phyloP scores from a whole-genome alignment of 2,329 filamentous ascomycete species.

The Plenodomus lindquistii region DNA sequence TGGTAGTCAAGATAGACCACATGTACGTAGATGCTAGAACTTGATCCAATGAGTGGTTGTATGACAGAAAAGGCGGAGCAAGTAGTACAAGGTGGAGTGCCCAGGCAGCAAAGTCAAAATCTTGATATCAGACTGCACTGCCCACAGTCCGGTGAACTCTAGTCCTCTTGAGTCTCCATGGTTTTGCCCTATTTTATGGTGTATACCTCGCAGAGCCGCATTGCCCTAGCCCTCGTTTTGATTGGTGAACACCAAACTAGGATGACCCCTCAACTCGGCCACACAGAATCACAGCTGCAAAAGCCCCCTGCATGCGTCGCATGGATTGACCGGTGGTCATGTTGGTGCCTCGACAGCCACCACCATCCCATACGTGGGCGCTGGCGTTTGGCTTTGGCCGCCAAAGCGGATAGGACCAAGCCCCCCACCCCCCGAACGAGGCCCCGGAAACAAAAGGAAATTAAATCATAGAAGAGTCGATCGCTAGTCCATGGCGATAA shows the following conservation, averaged over 20 bases:
- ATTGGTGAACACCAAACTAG: constrained; percentile 6
- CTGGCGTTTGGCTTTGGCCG: constrained; percentile 28
- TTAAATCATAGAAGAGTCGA: constrained; percentile 22
- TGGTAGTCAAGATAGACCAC: background rate
- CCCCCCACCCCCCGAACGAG: constrained; percentile 14
- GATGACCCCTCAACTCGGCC: background rate
- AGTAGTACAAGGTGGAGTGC: constrained; percentile 9
- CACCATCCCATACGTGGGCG: constrained; percentile 29
- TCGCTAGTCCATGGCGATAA: constrained; percentile 27
- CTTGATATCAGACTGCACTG: constrained; percentile 32
- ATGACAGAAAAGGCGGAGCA: constrained; percentile 36
- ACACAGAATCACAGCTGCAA: background rate
- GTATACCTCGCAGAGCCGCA: constrained; percentile 42
- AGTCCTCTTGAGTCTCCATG: constrained; percentile 21
- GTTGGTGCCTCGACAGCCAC: constrained; percentile 29
- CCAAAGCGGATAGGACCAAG: constrained; percentile 26
- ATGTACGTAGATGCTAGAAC: constrained; percentile 6
- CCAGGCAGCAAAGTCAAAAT: constrained; percentile 29
- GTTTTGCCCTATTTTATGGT: constrained; percentile 37
- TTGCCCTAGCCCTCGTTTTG: constrained; percentile 1
- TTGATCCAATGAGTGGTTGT: constrained; percentile 12
- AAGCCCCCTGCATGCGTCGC: constrained; percentile 13
- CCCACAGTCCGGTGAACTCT: constrained; percentile 26
- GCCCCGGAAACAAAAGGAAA: constrained; percentile 31
- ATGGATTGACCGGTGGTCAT: constrained; percentile 34